Evolutionary conservation across 2,329 filamentous ascomycete genomes (phyloP), one percentile per base, ranked within the genome.

Genomic region (Colletotrichum spaethianum): DNA sequence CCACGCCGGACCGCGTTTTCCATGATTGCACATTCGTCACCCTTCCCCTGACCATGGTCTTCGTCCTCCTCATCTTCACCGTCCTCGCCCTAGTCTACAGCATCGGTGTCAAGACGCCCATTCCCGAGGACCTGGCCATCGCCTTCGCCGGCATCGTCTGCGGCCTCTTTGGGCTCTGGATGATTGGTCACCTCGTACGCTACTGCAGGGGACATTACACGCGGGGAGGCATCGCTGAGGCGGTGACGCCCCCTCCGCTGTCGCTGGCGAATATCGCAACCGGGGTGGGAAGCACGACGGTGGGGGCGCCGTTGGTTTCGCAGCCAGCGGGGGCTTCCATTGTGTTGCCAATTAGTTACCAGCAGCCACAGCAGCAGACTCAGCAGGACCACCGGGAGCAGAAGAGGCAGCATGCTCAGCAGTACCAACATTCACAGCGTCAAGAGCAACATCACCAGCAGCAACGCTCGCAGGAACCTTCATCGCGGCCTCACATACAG

Each of bases 21-120:
- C 59, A 42, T 48, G 66, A 73, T 53, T 63, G 59, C 40, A 73
- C 66, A 12, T 23, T 36, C 36, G 63, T 50, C 26, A 48, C 56
- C 36, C 44, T 74, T 14, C 73, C 73, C 38, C 14, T 46, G 40
- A 18, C 56, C 33, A 50, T 64, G 46, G 53, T 64, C 18, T 46
- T 73, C 59, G 40, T 62, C 28, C 65, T 73, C 28, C 23, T 67
- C 40, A 66, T 56, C 48, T 70, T 63, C 42, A 63, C 66, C 46
- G 56, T 70, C 23, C 26, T 70, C 53, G 63, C 57, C 53, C 66
- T 74, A 14, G 53, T 68, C 33, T 74, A 67, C 63, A 62, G 62
- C 18, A 53, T 63, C 59, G 59, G 61, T n/a, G 62, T 56, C 16
- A 38, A 53, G 44, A 44, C 63, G 56, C 52, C 67, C 23, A 59